Conservation (phyloP, 2,329 filamentous ascomycete genomes). For the Leptographium flavum region DNA sequence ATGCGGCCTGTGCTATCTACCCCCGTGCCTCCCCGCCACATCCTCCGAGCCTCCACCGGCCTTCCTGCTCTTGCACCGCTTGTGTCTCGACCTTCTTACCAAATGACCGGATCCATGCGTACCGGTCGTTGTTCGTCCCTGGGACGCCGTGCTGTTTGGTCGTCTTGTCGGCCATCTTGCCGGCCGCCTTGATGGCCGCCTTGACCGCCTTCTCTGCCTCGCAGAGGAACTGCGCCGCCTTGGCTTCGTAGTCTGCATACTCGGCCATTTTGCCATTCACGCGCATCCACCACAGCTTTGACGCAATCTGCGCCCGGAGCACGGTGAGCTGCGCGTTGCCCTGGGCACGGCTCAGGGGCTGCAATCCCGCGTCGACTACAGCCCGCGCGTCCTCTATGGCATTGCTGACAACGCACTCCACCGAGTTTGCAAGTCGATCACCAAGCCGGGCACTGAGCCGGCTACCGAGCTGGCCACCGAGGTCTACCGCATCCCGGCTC, state of each 20-base stretch:
- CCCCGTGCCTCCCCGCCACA: neutral
- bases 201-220: slow-evolving; percentile 1
- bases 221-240: slow-evolving; percentile 5
- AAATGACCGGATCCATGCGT: neutral
- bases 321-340: slow-evolving; percentile 2
- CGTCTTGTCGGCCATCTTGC: too few relatives aligned
- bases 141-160: neutral
- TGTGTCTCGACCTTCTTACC: neutral
- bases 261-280: slow-evolving; percentile 7
- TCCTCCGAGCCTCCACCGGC: neutral
- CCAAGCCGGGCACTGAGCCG: neutral
- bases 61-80: neutral
- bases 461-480: neutral
- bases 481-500: neutral
- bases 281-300: slow-evolving; percentile 12
- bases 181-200: neutral
- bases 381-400: neutral
- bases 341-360: neutral
- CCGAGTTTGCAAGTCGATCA: neutral
- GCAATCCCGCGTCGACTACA: neutral
- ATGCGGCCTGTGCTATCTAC: neutral
- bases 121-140: neutral
- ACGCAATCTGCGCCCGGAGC: slow-evolving; percentile 9
- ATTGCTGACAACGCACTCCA: neutral
- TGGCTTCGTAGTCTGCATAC: slow-evolving; percentile 6